Base-by-base conservation (phyloP, 2,329 filamentous ascomycete genomes). In the Chrysoporthe puriensis region DNA sequence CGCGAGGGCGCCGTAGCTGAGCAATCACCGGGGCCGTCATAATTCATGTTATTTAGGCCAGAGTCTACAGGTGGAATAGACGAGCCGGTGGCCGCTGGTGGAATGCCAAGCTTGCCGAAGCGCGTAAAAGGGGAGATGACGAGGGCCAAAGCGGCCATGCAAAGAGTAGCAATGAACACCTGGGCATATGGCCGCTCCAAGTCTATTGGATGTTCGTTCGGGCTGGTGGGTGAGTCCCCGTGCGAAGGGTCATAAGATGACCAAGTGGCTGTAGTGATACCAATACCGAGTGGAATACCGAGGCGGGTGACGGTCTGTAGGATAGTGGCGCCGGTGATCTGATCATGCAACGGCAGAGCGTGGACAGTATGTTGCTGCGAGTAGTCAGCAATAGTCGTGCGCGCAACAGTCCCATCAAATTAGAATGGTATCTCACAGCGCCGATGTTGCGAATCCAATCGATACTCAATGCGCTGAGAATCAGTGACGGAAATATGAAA, bases 391-490 rank as follows among this genome's bases (percentile, higher is more conserved):
- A 56, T 13, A 2, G 13, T 14, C 26, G 11, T 40, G 11, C 14
- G 34, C n/a, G 4, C 4, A 43, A 42, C 13, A 46, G 9, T 21
- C 13, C 1, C 42, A 3, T 32, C 11, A 5, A 46, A n/a, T 3
- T 3, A 7, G 13, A 8, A 32, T 26, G n/a, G 11, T 26, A 16
- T 56, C 64, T 54, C 13, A 66, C 64, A 43, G 58, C 26, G 26
- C 57, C 64, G 11, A 66, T 26, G 32, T 62, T 66, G 14, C 64
- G 40, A 52, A 46, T 26, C 76, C 76, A 78, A 69, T 78, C 76
- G 72, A 77, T 76, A 46, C 76, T 74, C 60, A 78, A 62, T 8
- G 76, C 76, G 54, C 76, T 76, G 57, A 77, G 66, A 65, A 77
- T 71, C 14, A 78, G 61, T 4, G 75, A 75, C 9, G 76, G 76